Percentiles rank a stretch among this genome's conserved stretches.
phyloP scores from a whole-genome alignment of 2,329 filamentous ascomycete genomes.

The Leptographium flavum region DNA sequence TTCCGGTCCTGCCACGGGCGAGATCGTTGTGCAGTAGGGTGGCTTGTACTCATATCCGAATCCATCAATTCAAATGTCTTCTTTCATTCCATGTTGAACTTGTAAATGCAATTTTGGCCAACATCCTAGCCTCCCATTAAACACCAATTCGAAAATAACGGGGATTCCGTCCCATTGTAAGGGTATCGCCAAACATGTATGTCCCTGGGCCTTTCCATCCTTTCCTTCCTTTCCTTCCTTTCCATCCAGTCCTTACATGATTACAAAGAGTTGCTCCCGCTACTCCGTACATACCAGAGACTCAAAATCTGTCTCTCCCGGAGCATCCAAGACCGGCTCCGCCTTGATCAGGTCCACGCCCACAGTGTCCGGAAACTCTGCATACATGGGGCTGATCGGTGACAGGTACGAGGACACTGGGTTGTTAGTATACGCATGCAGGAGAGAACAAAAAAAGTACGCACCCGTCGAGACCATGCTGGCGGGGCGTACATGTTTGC shows the following conservation, averaged over 20 bases:
- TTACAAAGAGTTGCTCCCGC: no score
- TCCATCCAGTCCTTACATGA: no score
- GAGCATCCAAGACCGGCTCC: background rate
- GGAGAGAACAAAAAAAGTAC: background rate
- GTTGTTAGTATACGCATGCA: background rate
- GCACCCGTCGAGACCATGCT: background rate
- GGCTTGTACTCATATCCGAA: no score
- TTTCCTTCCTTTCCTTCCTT: no score
- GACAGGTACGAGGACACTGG: background rate
- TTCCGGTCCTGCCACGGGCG: slow-evolving; percentile 20
- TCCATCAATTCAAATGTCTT: no score
- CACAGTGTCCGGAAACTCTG: background rate
- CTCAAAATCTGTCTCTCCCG: background rate
- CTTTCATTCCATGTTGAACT: background rate
- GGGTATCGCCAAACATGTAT: no score
- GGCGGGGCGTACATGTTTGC: background rate
- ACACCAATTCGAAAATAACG: no score
- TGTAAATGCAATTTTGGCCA: slow-evolving; percentile 18
- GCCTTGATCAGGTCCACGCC: background rate
- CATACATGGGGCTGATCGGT: background rate
- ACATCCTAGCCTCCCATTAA: no score
- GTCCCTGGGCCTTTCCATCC: no score
- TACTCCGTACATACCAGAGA: no score
- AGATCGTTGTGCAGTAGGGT: slow-evolving; percentile 20
- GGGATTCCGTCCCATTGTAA: no score